Conservation (phyloP, 257 asterid genomes). For the Solanum chilense region DNA sequence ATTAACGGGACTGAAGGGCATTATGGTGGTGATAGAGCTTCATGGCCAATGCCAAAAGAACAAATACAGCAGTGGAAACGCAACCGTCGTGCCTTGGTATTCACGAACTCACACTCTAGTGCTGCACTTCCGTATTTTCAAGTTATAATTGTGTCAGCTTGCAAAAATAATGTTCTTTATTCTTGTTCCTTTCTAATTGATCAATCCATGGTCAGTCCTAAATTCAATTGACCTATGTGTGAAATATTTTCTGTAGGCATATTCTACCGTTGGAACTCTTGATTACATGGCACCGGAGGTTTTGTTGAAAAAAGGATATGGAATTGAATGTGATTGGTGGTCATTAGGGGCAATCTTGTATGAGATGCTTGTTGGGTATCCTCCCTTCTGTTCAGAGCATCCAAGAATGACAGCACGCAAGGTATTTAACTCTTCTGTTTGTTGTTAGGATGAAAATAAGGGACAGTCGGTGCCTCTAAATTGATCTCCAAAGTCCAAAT, state of each 20-base stretch:
- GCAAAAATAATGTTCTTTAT: background rate
- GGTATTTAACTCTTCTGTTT: slow-evolving; percentile 30
- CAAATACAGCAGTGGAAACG: slow-evolving; percentile 91
- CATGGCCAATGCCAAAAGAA: slow-evolving; percentile 97
- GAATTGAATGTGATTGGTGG: slow-evolving; percentile 99
- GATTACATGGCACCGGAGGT: slow-evolving; percentile 99
- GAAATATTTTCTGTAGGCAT: slow-evolving; percentile 49
- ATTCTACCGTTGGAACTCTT: slow-evolving; percentile 93
- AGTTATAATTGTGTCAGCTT: background rate
- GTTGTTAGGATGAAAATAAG: background rate
- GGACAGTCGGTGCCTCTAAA: background rate
- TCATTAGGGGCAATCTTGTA: slow-evolving; percentile 88
- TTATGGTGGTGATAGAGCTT: slow-evolving; percentile 33
- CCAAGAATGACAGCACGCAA: slow-evolving; percentile 98
- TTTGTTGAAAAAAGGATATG: slow-evolving; percentile 86
- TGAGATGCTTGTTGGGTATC: slow-evolving; percentile 92
- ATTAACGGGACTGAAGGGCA: slow-evolving; percentile 24
- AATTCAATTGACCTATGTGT: background rate
- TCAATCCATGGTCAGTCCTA: background rate
- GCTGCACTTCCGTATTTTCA: background rate
- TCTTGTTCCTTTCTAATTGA: background rate
- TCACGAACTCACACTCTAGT: background rate
- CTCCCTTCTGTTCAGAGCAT: slow-evolving; percentile 97
- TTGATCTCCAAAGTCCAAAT: background rate
- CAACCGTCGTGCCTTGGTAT: slow-evolving; percentile 91